A percentile compares a stretch with the other conserved stretches of the same genome.
Conservation (phyloP, 2,329 filamentous ascomycete genomes). For the Emericellopsis cladophorae region DNA sequence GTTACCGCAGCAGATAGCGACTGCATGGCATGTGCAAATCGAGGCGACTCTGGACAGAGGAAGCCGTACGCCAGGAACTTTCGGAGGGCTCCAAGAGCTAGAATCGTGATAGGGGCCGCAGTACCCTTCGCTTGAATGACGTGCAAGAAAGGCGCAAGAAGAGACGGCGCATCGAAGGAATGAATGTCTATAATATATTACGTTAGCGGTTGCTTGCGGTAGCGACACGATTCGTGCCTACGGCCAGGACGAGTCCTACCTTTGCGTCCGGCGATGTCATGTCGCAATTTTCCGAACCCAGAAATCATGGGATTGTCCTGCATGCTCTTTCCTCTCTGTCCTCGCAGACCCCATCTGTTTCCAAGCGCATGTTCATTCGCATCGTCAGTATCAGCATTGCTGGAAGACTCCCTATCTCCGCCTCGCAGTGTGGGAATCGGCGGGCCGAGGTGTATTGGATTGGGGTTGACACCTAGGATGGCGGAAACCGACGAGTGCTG, state of each 20-base stretch:
- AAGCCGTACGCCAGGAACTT: constrained; percentile 97
- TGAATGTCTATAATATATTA: constrained; percentile 54
- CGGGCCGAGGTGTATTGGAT: constrained; percentile 39
- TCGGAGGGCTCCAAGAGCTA: constrained; percentile 83
- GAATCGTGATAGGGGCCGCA: constrained; percentile 88
- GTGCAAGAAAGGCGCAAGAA: constrained; percentile 89
- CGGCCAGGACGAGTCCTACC: constrained; percentile 29
- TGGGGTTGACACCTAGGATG: constrained; percentile 71
- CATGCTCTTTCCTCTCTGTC: constrained; percentile 93
- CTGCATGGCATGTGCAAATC: constrained; percentile 86
- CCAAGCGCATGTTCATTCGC: constrained; percentile 46
- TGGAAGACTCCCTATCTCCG: constrained; percentile 26
- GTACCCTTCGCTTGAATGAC: constrained; percentile 95
- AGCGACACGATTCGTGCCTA: background rate
- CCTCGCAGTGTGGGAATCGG: constrained; percentile 27
- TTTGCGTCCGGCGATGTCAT: constrained; percentile 77
- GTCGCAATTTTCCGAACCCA: constrained; percentile 79
- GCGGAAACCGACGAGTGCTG: constrained; percentile 92
- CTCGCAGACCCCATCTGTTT: constrained; percentile 84
- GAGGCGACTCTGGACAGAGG: constrained; percentile 71
- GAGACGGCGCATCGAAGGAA: constrained; percentile 74
- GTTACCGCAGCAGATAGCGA: constrained; percentile 88
- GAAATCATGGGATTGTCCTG: constrained; percentile 95
- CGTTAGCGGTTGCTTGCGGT: constrained; percentile 2
- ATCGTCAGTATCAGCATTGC: constrained; percentile 15